Evolutionary conservation across 371 early-diverging fungal genomes (phyloP).

Genomic region (Lichtheimia ramosa): DNA sequence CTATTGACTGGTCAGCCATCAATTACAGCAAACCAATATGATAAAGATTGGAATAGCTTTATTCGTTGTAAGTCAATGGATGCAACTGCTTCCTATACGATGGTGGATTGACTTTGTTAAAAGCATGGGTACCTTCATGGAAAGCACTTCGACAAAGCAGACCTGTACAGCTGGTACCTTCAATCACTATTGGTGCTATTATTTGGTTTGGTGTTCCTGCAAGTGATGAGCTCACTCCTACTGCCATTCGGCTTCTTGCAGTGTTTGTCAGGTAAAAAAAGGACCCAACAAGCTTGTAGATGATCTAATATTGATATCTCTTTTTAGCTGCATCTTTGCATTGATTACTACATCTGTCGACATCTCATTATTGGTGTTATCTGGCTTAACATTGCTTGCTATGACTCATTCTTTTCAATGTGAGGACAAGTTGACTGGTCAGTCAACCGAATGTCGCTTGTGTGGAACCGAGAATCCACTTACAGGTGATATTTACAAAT

Average conservation of each 20-base stretch:
- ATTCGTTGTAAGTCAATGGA: too few species aligned
- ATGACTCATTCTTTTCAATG: conserved; percentile 64
- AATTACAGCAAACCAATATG: too few species aligned
- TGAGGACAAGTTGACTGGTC: conserved; percentile 44
- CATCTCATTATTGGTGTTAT: conserved; percentile 56
- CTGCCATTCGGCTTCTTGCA: conserved; percentile 45
- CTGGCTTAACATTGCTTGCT: conserved; percentile 51
- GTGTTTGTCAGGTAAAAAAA: conserved; percentile 44
- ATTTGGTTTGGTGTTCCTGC: conserved; percentile 45
- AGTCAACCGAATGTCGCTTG: conserved; percentile 49
- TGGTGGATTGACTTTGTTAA: background rate
- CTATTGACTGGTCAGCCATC: too few species aligned
- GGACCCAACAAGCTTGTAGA: background rate
- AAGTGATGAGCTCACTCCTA: conserved; percentile 38
- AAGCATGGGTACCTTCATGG: conserved; percentile 1
- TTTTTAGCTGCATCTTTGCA: conserved; percentile 56
- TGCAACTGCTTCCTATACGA: too few species aligned
- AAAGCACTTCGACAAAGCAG: conserved; percentile 3
- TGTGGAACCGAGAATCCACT: conserved; percentile 44
- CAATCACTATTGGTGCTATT: conserved; percentile 27
- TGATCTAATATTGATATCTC: background rate
- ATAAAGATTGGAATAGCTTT: too few species aligned
- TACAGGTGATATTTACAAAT: conserved; percentile 37
- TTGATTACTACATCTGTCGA: conserved; percentile 58
- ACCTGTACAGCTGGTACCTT: conserved; percentile 22